Base-by-base conservation (phyloP, 2,329 filamentous ascomycete genomes). In the Botrytis galanthina region DNA sequence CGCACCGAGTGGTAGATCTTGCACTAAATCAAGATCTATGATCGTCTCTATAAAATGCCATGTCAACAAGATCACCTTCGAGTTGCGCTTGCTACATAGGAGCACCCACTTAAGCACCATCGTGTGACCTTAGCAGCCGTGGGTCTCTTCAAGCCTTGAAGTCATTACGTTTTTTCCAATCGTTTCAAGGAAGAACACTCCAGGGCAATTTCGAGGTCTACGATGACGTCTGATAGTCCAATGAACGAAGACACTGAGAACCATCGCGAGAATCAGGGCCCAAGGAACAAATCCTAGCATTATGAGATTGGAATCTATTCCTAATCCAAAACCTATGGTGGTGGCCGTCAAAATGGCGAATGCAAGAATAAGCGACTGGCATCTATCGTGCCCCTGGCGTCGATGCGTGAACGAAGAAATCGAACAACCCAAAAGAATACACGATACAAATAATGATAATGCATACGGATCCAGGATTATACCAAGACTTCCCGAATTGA, bases 381-480 rank as follows among this genome's bases (percentile, higher is more conserved):
- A 79, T 35, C 68, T 76, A 63, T 83, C 81, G 39, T 75, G 39
- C 12, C 75, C 77, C 62, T 82, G 81, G 26, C 79, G 78, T 46
- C 82, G 78, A 51, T 82, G 81, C 2, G 78, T 75, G 72, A 82
- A 83, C 0, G 82, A 82, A 18, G 82, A 82, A 14, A 82, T 79
- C 9, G 80, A 80, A 60, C 78, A 82, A 10, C 82, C 82, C 32
- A 83, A 79, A 4, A 81, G 73, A 26, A 83, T 69, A 73, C 81
- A 82, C 18, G 81, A 80, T 35, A 71, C 75, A 22, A 83, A 78
- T 78, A 83, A 80, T 39, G 81, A 61, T 26, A 75, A 75, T 14
- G 82, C 79, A n/a, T 81, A 79, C 20, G 81, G 81, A 46, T 80
- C 77, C 44, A 81, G 74, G 42, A 80, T 62, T 63, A 79, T 75